Evolutionary conservation across 1,284 basidiomycete genomes (phyloP).

Genomic region (Heterobasidion parviporum): DNA sequence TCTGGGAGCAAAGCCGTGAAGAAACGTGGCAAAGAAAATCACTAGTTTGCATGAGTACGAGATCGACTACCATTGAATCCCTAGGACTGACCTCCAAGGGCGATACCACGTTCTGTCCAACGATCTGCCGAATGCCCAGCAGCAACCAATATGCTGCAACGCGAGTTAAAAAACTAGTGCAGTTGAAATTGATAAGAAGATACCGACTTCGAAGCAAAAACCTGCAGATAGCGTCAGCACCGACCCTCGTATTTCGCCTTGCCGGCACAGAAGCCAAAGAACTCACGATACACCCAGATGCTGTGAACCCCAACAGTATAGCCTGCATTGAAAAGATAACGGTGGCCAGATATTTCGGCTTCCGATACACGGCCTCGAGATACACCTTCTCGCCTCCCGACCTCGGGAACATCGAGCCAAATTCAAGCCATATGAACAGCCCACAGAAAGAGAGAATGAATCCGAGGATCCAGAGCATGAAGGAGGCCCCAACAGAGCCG

Average conservation of each 20-base stretch:
- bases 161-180: neutral
- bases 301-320: constrained; percentile 44
- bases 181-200: neutral
- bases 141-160: constrained; percentile 36
- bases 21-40: constrained; percentile 32
- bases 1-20: constrained; percentile 38
- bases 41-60: constrained; percentile 18
- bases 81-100: constrained; percentile 34
- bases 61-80: no score
- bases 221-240: neutral
- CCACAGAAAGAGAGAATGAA: constrained; percentile 44
- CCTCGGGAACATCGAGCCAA: constrained; percentile 44
- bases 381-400: constrained; percentile 54
- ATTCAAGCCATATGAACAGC: constrained; percentile 48
- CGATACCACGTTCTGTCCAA: constrained; percentile 52
- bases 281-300: constrained; percentile 48
- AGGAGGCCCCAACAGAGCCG: constrained; percentile 42
- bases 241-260: no score
- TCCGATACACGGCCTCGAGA: constrained; percentile 38
- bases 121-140: constrained; percentile 30
- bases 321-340: constrained; percentile 39
- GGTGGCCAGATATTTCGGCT: constrained; percentile 38
- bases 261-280: neutral
- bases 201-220: constrained; percentile 9
- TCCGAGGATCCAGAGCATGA: constrained; percentile 51